Base-by-base conservation (phyloP, 352 stramenopile genomes). In the Pythium angustatum region DNA sequence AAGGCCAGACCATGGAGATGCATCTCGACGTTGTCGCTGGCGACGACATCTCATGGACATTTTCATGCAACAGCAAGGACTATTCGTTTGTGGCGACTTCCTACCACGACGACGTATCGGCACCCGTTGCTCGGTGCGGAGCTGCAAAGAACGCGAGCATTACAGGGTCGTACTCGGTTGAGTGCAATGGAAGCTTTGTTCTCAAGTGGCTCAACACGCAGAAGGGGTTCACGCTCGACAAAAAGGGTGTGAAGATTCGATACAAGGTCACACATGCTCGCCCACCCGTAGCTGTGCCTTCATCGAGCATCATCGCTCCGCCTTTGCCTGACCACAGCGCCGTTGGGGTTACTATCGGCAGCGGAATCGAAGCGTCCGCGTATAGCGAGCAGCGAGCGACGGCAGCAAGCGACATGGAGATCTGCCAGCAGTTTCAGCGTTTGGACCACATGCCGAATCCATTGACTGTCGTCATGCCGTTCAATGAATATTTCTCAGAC, bases 1-100 rank as follows among this genome's bases (percentile, higher is more conserved):
- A 90, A 22, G 81, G 81, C 7, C 78, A 85, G 12, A 87, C 78
- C 28, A 69, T 90, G 47, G 83, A 94, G 52, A 94, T 94, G 85
- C 85, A 94, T 63, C 62, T 94, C 30, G 81, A 94, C 50, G 83
- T 94, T 10, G 71, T 79, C 8, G 72, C 78, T 0, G 80, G 82
- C 1, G 85, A 94, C 52, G 73, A 71, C 5, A 76, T 94, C 49
- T 59, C 68, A 19, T 94, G 85, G 85, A 62, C 78, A 14, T 92
- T 88, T 30, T 60, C 68, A 19, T 78, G 76, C 34, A 84, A 79
- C 27, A 88, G 74, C 51, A 82, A 73, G 24, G 78, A 87, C 2
- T 90, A 86, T 34, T 77, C 74, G 54, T 94, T 90, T 44, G 63
- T 72, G 5, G 81, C 78, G 3, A 88, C 78, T 15, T 81, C 83